Base-by-base conservation (phyloP, 169 alveolate species). In the Cryptosporidium baileyi region DNA sequence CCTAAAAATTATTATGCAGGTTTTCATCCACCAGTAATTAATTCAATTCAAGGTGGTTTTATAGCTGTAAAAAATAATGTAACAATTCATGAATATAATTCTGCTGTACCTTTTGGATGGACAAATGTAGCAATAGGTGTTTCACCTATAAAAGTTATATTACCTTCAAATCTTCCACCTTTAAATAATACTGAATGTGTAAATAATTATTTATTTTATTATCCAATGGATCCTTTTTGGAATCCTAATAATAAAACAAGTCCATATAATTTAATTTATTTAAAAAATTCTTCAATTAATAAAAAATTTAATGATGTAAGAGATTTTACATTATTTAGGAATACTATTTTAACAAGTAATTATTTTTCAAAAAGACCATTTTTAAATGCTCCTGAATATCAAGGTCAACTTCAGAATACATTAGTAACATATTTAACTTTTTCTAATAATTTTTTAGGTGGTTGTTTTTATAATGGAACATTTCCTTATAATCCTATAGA, bases 21-120 rank as follows among this genome's bases (percentile, higher is more conserved):
- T 5, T 74, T 74, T 22, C 85, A 52, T 6, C 85, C 85, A 13
- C 85, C 85, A 8, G 67, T 74, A 19, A 28, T 57, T 24, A 51
- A 74, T 36, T 74, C 85, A 17, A 67, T 60, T 5, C 85, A 74
- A 22, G 85, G 85, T 41, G 85, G 62, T n/a, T 74, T 74, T 41
- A 74, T 74, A 1, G 47, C 54, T 9, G 54, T 74, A 17, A 57
- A 74, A 19, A 74, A 74, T 57, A 74, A 74, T 19, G 85, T 74
- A 11, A 74, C 85, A 1, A n/a, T 8, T 7, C 6, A 74, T 36
- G 74, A 74, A 28, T 74, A 74, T n/a, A 74, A 74, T 28, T 74
- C 85, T 30, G 85, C 85, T 6, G 85, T 74, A 3, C 85, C 85
- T 57, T 74, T 74, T 57, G 85, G 74, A 54, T 74, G 85, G 85